A percentile compares a stretch with the other conserved stretches of the same genome.
These are phyloP conservation scores for Solanum okadae DNA, from an alignment of 257 asterid species.

Conservation along the genomic window DNA sequence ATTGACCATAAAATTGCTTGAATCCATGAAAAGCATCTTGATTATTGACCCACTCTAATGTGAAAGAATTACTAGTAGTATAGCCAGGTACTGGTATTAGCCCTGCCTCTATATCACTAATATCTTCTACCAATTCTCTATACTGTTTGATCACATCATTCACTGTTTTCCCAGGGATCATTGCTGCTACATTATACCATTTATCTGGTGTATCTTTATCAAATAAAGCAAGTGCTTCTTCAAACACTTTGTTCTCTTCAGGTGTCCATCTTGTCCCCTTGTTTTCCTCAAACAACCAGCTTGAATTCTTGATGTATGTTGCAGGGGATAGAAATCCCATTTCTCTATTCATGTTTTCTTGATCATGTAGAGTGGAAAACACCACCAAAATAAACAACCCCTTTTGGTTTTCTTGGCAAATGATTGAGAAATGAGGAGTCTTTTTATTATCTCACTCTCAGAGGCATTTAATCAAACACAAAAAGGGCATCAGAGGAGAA, in stretches of 20 bases:
- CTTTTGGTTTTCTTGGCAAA: not conserved
- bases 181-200: slow-evolving; percentile 28
- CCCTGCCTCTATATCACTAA: slow-evolving; percentile 69
- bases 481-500: slow-evolving; percentile 24
- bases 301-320: slow-evolving; percentile 28
- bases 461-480: slow-evolving; percentile 14
- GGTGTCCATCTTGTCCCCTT: slow-evolving; percentile 17
- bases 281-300: slow-evolving; percentile 52
- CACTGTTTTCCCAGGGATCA: slow-evolving; percentile 25
- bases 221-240: slow-evolving; percentile 48
- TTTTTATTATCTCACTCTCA: slow-evolving; percentile 19
- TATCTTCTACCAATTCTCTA: slow-evolving; percentile 19
- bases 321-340: slow-evolving; percentile 39
- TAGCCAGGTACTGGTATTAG: slow-evolving; percentile 61
- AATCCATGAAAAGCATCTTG: slow-evolving; percentile 18
- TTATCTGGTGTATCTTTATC: slow-evolving; percentile 23
- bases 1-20: slow-evolving; percentile 23
- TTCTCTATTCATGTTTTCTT: slow-evolving; percentile 35
- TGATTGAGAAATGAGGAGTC: not conserved
- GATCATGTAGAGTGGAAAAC: not conserved
- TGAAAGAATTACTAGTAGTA: slow-evolving; percentile 27
- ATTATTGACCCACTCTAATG: slow-evolving; percentile 46
- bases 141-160: slow-evolving; percentile 20
- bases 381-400: not conserved
- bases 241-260: slow-evolving; percentile 37